These are phyloP conservation scores for Passiflora organensis DNA, from an alignment of 345 rosid genomes.

Conservation along the genomic window DNA sequence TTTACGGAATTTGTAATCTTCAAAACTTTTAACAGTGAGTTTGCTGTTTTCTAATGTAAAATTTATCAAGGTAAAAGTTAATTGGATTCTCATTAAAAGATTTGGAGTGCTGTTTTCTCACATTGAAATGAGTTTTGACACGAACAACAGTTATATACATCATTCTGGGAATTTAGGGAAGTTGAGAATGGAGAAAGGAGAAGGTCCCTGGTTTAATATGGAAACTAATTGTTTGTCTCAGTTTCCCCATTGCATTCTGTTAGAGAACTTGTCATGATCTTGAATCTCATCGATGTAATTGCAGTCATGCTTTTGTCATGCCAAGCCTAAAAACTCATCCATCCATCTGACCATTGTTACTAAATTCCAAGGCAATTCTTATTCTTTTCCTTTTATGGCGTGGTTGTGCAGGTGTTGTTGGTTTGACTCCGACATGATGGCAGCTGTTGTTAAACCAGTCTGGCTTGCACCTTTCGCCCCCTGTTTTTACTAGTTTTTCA, in stretches of 20 bases:
- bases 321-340: neutral
- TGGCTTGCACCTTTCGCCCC: slow-evolving; percentile 14
- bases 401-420: slow-evolving; percentile 61
- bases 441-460: neutral
- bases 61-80: too few relatives aligned
- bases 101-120: too few relatives aligned
- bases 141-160: too few relatives aligned
- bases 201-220: neutral
- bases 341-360: neutral
- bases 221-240: neutral
- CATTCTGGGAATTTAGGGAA: too few relatives aligned
- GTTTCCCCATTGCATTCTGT: neutral
- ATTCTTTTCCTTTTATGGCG: neutral
- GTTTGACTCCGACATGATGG: slow-evolving; percentile 52
- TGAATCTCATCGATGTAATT: too few relatives aligned
- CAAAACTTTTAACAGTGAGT: neutral
- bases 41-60: neutral
- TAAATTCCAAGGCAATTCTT: neutral
- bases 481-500: slow-evolving; percentile 19
- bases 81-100: too few relatives aligned
- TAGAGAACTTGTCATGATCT: too few relatives aligned
- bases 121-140: too few relatives aligned
- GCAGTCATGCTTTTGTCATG: neutral
- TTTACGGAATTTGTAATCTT: too few relatives aligned
- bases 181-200: too few relatives aligned